phyloP scores from a whole-genome alignment of 331 rosid species.

The Stylosanthes scabra region DNA sequence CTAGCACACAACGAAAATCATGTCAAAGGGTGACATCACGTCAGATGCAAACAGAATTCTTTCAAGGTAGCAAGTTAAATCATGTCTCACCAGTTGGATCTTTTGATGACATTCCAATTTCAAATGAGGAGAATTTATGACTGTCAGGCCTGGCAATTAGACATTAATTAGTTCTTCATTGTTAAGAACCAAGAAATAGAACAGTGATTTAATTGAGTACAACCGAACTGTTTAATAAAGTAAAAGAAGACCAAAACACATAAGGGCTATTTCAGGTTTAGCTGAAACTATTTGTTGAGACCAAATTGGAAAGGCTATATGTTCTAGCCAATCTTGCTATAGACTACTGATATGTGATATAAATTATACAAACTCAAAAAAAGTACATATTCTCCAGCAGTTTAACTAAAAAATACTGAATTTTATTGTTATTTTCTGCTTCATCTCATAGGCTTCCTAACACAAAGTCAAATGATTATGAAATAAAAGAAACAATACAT shows the following conservation, averaged over 20 bases:
- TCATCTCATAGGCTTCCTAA: constrained; percentile 24
- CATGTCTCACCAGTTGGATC: constrained; percentile 53
- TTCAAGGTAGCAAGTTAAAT: constrained; percentile 5
- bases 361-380: constrained; percentile 1
- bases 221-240: neutral
- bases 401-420: constrained; percentile 17
- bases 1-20: constrained; percentile 40
- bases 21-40: constrained; percentile 12
- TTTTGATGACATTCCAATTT: constrained; percentile 42
- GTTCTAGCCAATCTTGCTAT: neutral
- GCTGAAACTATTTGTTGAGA: constrained; percentile 24
- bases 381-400: constrained; percentile 6
- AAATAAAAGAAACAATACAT: constrained; percentile 14
- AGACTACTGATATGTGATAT: constrained; percentile 5
- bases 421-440: constrained; percentile 24
- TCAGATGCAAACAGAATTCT: constrained; percentile 38
- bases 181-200: neutral
- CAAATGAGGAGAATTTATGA: constrained; percentile 43
- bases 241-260: too few relatives aligned
- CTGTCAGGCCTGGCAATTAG: constrained; percentile 22
- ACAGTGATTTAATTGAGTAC: neutral
- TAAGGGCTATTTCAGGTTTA: constrained; percentile 13
- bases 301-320: constrained; percentile 1
- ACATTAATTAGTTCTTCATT: constrained; percentile 8
- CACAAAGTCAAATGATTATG: constrained; percentile 5